phyloP scores from a whole-genome alignment of 192 early-diverging fungal species.

The Coemansia asiatica region DNA sequence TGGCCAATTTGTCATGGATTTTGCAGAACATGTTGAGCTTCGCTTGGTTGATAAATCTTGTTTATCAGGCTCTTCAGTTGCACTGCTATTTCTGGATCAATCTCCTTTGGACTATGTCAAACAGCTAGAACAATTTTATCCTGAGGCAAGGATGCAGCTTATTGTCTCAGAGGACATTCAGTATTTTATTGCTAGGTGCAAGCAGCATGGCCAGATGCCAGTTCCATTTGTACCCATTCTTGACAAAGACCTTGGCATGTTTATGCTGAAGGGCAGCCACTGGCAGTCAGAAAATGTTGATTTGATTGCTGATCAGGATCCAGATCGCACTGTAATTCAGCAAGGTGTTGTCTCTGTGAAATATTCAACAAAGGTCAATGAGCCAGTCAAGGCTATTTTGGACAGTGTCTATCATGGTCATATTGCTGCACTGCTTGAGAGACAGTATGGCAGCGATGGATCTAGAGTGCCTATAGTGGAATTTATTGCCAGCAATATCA shows the following conservation, averaged over 20 bases:
- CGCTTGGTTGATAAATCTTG: constrained; percentile 57
- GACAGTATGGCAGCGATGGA: constrained; percentile 65
- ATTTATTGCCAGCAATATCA: constrained; percentile 59
- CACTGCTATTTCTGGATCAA: background rate
- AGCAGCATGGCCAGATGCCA: constrained; percentile 78
- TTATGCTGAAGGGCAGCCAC: constrained; percentile 87
- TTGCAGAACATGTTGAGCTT: constrained; percentile 79
- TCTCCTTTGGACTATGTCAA: constrained; percentile 23
- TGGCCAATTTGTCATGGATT: constrained; percentile 72
- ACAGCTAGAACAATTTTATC: constrained; percentile 7
- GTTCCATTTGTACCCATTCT: constrained; percentile 86
- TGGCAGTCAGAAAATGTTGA: constrained; percentile 90
- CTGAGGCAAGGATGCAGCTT: constrained; percentile 6
- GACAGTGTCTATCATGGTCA: constrained; percentile 81
- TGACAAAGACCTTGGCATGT: constrained; percentile 83
- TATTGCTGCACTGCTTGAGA: constrained; percentile 69
- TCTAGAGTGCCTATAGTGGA: constrained; percentile 73
- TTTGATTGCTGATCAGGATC: constrained; percentile 81
- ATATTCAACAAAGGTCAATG: constrained; percentile 70
- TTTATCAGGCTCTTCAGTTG: background rate
- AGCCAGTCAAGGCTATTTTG: constrained; percentile 87
- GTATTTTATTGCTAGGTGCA: constrained; percentile 36
- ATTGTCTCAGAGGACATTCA: constrained; percentile 31
- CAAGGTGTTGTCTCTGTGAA: constrained; percentile 85
- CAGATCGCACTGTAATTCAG: constrained; percentile 78